Base-by-base conservation (phyloP, 306 rosid genomes). In the Prunus armeniaca region DNA sequence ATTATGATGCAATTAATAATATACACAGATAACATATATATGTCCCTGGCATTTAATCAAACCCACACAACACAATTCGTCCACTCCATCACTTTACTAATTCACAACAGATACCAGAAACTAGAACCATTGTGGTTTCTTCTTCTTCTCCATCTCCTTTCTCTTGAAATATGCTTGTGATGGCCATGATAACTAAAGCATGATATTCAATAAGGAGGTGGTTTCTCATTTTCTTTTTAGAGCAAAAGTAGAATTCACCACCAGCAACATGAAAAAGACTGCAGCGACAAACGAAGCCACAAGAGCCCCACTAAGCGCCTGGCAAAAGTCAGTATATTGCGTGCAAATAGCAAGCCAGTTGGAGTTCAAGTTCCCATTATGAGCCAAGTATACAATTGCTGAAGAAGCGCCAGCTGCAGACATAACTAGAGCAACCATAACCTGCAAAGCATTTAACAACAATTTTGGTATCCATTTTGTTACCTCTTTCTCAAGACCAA, bases 281-380 rank as follows among this genome's bases (percentile, higher is more conserved):
- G 71, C 76, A 0, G 87, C 89, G 66, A 65, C 69, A 7, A 83
- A 80, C 50, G 96, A 85, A 76, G 57, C 28, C 65, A 88, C 88
- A 68, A 88, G 84, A 67, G 86, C 87, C 70, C 72, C 62, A n/a
- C 87, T 85, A 8, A 76, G 69, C 58, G 9, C 78, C 43, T 86
- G 84, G 56, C 93, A 90, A 69, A 88, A 88, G 85, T 76, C 32
- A 45, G 10, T 47, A 82, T 30, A 86, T 11, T 85, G 86, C 66
- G 57, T 74, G 64, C 89, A 90, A 61, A 88, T 32, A 19, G 87
- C 91, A 10, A 76, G 73, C 96, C 96, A 90, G 43, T 90, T 90
- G 0, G 96, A 84, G 66, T 88, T 82, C 77, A 66, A 45, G 73
- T 89, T 90, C 56, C 96, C 96, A 71, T 90, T 90, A 17, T 90